Percentiles rank a stretch among this genome's conserved stretches.
phyloP scores from a whole-genome alignment of 2,329 filamentous ascomycete genomes.

The Proliferodiscus dingleyae region DNA sequence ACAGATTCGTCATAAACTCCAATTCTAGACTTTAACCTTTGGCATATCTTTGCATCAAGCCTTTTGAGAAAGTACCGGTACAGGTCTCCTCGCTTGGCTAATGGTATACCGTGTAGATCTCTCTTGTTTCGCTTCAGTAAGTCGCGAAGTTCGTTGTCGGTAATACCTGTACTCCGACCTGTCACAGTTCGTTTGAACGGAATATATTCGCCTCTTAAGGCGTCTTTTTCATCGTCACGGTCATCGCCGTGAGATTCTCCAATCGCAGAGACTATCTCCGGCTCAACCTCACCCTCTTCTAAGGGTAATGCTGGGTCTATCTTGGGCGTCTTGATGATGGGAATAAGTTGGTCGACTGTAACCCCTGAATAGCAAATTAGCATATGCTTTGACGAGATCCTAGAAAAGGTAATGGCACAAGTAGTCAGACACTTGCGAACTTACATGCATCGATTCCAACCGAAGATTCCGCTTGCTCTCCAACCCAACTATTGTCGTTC shows the following conservation, averaged over 20 bases:
- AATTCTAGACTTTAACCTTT: slow-evolving; percentile 15
- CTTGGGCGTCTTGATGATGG: slow-evolving; percentile 20
- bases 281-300: slow-evolving; percentile 28
- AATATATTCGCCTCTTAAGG: slow-evolving; percentile 23
- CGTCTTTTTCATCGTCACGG: slow-evolving; percentile 17
- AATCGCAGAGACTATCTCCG: slow-evolving; percentile 20
- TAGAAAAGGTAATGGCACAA: not conserved
- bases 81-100: slow-evolving; percentile 23
- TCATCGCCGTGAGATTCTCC: slow-evolving; percentile 19
- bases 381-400: not conserved
- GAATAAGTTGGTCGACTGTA: slow-evolving; percentile 16
- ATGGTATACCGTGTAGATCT: slow-evolving; percentile 27
- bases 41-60: slow-evolving; percentile 18
- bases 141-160: slow-evolving; percentile 17
- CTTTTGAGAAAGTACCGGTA: slow-evolving; percentile 29
- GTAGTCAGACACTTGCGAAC: not conserved
- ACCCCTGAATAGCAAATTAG: slow-evolving; percentile 20
- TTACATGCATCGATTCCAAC: slow-evolving; percentile 15
- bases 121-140: slow-evolving; percentile 10
- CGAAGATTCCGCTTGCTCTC: slow-evolving; percentile 2
- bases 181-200: slow-evolving; percentile 22
- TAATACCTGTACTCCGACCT: slow-evolving; percentile 15
- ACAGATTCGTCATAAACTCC: slow-evolving; percentile 19
- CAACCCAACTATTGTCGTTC: slow-evolving; percentile 37
- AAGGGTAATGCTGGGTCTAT: slow-evolving; percentile 23